phyloP scores from a whole-genome alignment of 106 monocot species.

The Apostasia shenzhenica region DNA sequence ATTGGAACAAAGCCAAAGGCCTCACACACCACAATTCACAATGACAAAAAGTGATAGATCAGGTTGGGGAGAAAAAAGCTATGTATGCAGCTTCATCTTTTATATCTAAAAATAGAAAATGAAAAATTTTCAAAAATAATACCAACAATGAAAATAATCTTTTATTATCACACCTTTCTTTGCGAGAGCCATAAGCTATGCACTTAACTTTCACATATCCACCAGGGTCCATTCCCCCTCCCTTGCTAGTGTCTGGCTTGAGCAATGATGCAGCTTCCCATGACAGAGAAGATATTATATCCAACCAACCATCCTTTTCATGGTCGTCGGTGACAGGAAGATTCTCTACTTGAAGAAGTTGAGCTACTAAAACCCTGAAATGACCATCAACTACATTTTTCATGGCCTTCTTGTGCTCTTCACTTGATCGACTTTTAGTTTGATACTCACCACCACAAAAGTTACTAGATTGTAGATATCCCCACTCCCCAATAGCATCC shows the following conservation, averaged over 20 bases:
- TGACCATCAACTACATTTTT: constrained; percentile 80
- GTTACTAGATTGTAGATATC: constrained; percentile 51
- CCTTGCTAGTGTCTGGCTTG: constrained; percentile 82
- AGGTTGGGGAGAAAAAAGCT: no score
- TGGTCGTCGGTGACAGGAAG: constrained; percentile 40
- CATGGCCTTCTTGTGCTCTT: constrained; percentile 77
- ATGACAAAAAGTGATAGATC: no score
- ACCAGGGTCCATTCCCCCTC: constrained; percentile 88
- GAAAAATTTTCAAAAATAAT: no score
- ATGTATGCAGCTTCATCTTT: no score
- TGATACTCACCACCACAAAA: constrained; percentile 52
- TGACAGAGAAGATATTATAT: constrained; percentile 69
- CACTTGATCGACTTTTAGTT: constrained; percentile 36
- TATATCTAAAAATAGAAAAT: no score
- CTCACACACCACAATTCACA: no score
- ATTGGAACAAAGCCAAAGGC: no score
- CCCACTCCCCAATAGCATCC: constrained; percentile 63
- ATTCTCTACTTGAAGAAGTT: constrained; percentile 82
- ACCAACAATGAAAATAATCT: no score
- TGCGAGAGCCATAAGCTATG: constrained; percentile 64
- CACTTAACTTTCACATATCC: constrained; percentile 86
- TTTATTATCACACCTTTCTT: constrained; percentile 45
- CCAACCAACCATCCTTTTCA: constrained; percentile 66
- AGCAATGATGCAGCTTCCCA: constrained; percentile 89
- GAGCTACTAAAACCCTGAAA: constrained; percentile 81